Base-by-base conservation (phyloP, 257 asterid species). In the Cynanchum wilfordii region DNA sequence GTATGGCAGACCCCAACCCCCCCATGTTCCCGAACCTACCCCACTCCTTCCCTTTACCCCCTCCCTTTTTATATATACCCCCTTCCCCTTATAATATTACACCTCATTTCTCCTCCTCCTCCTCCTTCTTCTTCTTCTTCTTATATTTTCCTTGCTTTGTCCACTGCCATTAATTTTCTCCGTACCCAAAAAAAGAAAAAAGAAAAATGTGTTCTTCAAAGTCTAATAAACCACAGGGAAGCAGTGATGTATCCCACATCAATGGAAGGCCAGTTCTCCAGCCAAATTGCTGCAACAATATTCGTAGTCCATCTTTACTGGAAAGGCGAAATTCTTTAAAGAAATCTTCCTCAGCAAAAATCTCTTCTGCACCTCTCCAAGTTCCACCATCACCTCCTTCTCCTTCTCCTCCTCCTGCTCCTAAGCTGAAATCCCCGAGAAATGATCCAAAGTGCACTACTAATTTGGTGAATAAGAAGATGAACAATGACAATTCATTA, bases 1-100 rank as follows among this genome's bases (percentile, higher is more conserved):
- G 86, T 75, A 82, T 76, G 83, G 86, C 84, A 82, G 84, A 77
- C 82, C 81, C 84, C 82, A 85, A 82, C 84, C 81, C 71, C 79
- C 72, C 88, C 92, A 87, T 84, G 96, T 87, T 84, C 79, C 74
- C 52, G 19, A n/a, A 69, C 76, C 77, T 38, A 55, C 29, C 75
- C 64, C 82, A 54, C 69, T 15, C 70, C 68, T 52, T 51, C 71
- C 73, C 78, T 59, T 2, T 2, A 1, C 33, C 33, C 38, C 38
- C 4, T 33, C 38, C 38, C 38, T 33, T 33, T 33, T 33, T 33
- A 33, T 33, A 33, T 33, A 33, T 33, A 2, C 38, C 38, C 11
- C 56, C 36, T 52, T 42, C 30, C 62, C 76, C 47, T 42, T 8
- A 8, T 55, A 19, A 47, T 0, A 16, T 51, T 7, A 51, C 3